phyloP scores from a whole-genome alignment of 139 green algal species.

The Axilococcus clingmanii region DNA sequence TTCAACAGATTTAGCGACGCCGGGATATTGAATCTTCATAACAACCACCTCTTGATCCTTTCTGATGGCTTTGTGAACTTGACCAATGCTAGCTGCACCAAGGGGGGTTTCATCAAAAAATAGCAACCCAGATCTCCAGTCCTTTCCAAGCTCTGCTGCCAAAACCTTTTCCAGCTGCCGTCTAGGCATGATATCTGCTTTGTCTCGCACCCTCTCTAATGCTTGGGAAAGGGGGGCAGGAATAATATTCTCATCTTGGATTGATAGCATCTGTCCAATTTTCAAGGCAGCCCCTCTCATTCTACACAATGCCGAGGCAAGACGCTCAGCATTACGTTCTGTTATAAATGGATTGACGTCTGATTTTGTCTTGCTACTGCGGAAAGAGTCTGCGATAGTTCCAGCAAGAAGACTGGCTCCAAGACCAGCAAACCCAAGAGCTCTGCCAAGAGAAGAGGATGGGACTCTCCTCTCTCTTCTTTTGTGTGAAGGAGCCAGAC shows the following conservation, averaged over 20 bases:
- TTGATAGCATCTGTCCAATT: conserved; percentile 93
- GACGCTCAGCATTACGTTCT: conserved; percentile 78
- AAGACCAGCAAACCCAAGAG: conserved; percentile 74
- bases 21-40: conserved; percentile 92
- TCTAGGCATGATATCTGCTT: conserved; percentile 88
- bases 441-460: conserved; percentile 54
- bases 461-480: conserved; percentile 57
- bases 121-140: conserved; percentile 53
- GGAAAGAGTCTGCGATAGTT: conserved; percentile 42
- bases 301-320: conserved; percentile 83
- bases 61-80: conserved; percentile 65
- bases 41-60: conserved; percentile 60
- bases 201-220: conserved; percentile 73
- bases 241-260: conserved; percentile 89
- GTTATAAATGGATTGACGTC: conserved; percentile 34
- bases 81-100: conserved; percentile 83
- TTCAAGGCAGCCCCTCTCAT: conserved; percentile 92
- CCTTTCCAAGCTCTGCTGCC: conserved; percentile 52
- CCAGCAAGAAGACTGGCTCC: conserved; percentile 64
- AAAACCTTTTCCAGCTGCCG: conserved; percentile 75
- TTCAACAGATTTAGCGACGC: conserved; percentile 77
- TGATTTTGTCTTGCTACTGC: background rate
- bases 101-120: conserved; percentile 72
- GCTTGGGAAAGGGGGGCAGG: conserved; percentile 69
- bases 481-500: conserved; percentile 18